Percentiles rank a stretch among this genome's conserved stretches.
Conservation (phyloP, 306 rosid species). For the Cicer arietinum region DNA sequence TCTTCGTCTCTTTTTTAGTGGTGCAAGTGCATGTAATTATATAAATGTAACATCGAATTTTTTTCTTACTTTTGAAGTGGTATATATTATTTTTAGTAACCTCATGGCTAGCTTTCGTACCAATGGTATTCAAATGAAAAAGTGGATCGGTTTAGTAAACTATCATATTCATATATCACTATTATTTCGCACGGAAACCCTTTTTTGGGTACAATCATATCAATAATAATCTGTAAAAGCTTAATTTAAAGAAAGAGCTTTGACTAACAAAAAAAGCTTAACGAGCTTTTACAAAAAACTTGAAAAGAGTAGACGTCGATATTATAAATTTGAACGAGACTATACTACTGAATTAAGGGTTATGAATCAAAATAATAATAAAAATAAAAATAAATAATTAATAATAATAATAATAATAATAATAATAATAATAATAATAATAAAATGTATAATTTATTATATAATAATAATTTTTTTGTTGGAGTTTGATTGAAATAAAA, state of each 20-base stretch:
- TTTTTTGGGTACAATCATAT: not conserved
- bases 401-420: not conserved
- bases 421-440: conserved; percentile 22
- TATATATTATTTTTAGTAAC: conserved; percentile 21
- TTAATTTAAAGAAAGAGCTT: conserved; percentile 5
- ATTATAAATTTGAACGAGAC: conserved; percentile 36
- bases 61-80: not conserved
- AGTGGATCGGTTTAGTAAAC: not conserved
- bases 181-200: not conserved
- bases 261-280: not conserved
- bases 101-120: conserved; percentile 27
- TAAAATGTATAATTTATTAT: not conserved
- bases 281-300: not conserved
- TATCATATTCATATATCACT: conserved; percentile 15
- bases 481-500: no score
- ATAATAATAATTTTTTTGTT: not conserved
- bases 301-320: conserved; percentile 35
- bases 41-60: not conserved
- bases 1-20: conserved; percentile 2
- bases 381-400: conserved; percentile 6
- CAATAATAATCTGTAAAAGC: conserved; percentile 26
- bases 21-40: conserved; percentile 1
- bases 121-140: conserved; percentile 33
- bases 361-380: conserved; percentile 8
- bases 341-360: conserved; percentile 42